phyloP scores from a whole-genome alignment of 2,329 filamentous ascomycete species.

The Hypocreales sp. region DNA sequence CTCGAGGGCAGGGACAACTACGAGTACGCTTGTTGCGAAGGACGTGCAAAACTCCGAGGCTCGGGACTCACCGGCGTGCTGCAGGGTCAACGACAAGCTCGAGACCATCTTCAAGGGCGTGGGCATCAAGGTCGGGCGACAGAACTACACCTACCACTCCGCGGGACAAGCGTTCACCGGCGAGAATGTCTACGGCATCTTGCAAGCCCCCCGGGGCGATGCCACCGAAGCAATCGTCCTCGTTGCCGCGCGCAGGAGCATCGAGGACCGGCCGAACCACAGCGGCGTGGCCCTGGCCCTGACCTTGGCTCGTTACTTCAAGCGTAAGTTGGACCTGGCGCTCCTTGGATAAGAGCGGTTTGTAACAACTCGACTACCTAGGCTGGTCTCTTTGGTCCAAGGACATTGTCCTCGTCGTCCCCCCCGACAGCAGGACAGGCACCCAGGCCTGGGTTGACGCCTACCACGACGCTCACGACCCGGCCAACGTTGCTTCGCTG shows the following conservation, averaged over 20 bases:
- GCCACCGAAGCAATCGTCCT: conserved; percentile 94
- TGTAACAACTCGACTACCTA: conserved; percentile 18
- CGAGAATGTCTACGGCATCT: conserved; percentile 84
- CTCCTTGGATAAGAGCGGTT: no score
- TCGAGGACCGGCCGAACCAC: conserved; percentile 62
- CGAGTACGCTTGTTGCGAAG: conserved; percentile 23
- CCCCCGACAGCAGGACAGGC: conserved; percentile 76
- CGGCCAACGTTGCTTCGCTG: conserved; percentile 54
- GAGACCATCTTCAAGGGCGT: conserved; percentile 61
- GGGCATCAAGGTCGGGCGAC: conserved; percentile 74
- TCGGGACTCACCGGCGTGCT: no score
- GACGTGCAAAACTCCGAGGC: no score
- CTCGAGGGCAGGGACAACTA: conserved; percentile 37
- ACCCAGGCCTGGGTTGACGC: conserved; percentile 96
- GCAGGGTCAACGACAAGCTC: conserved; percentile 52
- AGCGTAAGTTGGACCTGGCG: conserved; percentile 33
- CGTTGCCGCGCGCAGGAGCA: conserved; percentile 77
- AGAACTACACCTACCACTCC: conserved; percentile 75
- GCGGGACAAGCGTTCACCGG: conserved; percentile 60
- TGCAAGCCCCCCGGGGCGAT: conserved; percentile 87
- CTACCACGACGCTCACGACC: conserved; percentile 80
- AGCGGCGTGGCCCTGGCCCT: conserved; percentile 78
- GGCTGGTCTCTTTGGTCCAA: conserved; percentile 98
- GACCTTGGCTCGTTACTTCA: conserved; percentile 87
- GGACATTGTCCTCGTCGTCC: conserved; percentile 85